These are phyloP conservation scores for Arthromyces matolae DNA, from an alignment of 768 basidiomycete species.

Conservation along the genomic window DNA sequence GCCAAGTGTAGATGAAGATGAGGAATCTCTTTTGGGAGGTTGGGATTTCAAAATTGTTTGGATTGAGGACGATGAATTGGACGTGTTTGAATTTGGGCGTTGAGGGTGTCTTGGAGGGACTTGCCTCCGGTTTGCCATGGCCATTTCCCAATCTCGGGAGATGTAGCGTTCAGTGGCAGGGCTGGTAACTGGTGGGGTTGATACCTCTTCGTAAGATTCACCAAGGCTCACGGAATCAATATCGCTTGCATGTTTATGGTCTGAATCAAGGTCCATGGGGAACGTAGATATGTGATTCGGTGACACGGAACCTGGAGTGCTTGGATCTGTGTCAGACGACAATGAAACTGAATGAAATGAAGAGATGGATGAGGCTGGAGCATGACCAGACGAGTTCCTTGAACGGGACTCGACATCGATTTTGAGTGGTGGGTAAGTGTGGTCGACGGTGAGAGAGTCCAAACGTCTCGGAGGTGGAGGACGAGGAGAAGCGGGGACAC, in stretches of 20 bases:
- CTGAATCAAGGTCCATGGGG: conserved; percentile 37
- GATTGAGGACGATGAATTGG: conserved; percentile 26
- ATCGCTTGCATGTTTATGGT: conserved; percentile 27
- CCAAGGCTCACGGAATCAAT: conserved; percentile 54
- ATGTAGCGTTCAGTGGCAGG: conserved; percentile 45
- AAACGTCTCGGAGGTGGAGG: too few species aligned
- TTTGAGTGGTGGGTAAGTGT: conserved; percentile 50
- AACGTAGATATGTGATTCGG: too few species aligned
- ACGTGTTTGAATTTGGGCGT: conserved; percentile 34
- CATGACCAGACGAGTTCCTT: conserved; percentile 48
- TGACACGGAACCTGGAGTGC: conserved; percentile 39
- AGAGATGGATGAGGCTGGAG: conserved; percentile 67
- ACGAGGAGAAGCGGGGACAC: too few species aligned
- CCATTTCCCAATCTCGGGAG: conserved; percentile 48
- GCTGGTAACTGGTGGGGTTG: conserved; percentile 49
- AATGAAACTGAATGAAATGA: conserved; percentile 84
- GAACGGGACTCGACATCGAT: conserved; percentile 33
- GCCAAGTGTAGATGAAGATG: conserved; percentile 19
- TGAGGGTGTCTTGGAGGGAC: conserved; percentile 47
- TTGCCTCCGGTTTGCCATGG: conserved; percentile 31
- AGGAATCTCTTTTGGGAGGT: conserved; percentile 20
- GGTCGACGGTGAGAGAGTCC: conserved; percentile 53
- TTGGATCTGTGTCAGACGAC: conserved; percentile 56
- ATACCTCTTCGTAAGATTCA: conserved; percentile 72
- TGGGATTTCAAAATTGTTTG: too few species aligned